Conservation (phyloP, 140 eudicot genomes). For the Anethum foeniculum region DNA sequence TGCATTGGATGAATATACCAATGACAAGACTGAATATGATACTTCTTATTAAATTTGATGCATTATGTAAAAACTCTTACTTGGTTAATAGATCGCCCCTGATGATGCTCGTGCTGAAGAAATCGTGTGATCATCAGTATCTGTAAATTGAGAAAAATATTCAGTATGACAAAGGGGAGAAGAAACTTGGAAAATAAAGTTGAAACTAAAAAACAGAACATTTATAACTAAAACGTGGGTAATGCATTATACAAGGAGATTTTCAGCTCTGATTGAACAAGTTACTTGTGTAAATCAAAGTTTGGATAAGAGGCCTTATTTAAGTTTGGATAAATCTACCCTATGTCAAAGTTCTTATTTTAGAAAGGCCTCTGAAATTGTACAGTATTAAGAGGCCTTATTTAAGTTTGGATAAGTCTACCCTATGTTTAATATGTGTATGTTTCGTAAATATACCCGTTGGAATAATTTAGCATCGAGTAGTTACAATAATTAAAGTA, state of each 20-base stretch:
- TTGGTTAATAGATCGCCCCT: constrained; percentile 63
- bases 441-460: neutral
- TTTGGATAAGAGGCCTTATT: neutral
- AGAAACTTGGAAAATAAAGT: neutral
- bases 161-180: neutral
- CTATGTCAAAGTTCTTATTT: neutral
- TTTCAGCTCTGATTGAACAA: neutral
- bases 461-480: neutral
- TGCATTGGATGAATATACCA: neutral
- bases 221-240: neutral
- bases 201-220: neutral
- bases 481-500: neutral
- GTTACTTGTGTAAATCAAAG: neutral
- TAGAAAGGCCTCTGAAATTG: neutral
- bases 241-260: neutral
- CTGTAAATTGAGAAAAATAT: constrained; percentile 22
- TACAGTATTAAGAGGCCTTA: neutral
- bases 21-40: neutral
- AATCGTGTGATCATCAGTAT: constrained; percentile 74
- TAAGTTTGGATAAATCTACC: neutral
- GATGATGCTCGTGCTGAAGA: constrained; percentile 93
- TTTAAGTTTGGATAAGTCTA: neutral
- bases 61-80: constrained; percentile 18
- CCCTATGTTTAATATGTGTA: neutral
- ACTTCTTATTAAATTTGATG: neutral